These are phyloP conservation scores for Rubroboletus pulcherrimus DNA, from an alignment of 768 basidiomycete genomes.

Conservation along the genomic window DNA sequence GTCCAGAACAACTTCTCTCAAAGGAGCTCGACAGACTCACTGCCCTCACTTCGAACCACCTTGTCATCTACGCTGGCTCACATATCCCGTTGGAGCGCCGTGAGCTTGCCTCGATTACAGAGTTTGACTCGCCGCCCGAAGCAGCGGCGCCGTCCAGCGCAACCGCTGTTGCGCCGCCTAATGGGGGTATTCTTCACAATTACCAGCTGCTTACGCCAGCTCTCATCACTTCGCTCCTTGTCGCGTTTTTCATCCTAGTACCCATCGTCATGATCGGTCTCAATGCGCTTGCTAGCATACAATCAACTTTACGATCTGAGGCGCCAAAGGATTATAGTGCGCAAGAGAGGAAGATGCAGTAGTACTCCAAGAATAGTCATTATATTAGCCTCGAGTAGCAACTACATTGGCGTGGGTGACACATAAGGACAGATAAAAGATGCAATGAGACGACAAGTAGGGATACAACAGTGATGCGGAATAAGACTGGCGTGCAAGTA, in stretches of 20 bases:
- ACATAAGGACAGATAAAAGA: slow-evolving; percentile 23
- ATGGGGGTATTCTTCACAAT: slow-evolving; percentile 61
- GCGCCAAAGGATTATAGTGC: slow-evolving; percentile 64
- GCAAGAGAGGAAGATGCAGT: slow-evolving; percentile 75
- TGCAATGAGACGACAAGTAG: slow-evolving; percentile 24
- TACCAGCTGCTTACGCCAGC: slow-evolving; percentile 79
- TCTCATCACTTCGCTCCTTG: slow-evolving; percentile 61
- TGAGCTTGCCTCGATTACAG: slow-evolving; percentile 31
- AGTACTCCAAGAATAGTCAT: slow-evolving; percentile 24
- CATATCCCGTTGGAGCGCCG: slow-evolving; percentile 40
- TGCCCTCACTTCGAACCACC: slow-evolving; percentile 51
- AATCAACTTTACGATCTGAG: slow-evolving; percentile 62
- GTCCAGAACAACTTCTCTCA: slow-evolving; percentile 43
- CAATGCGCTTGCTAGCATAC: slow-evolving; percentile 66
- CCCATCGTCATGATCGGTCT: slow-evolving; percentile 65
- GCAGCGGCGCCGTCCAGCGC: slow-evolving; percentile 28
- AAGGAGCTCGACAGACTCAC: slow-evolving; percentile 48
- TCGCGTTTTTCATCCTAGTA: slow-evolving; percentile 63
- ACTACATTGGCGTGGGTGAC: slow-evolving; percentile 16
- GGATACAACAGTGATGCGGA: slow-evolving; percentile 29
- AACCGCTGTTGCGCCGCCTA: slow-evolving; percentile 29
- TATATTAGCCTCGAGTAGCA: slow-evolving; percentile 14
- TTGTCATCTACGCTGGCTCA: slow-evolving; percentile 65
- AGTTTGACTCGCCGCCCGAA: slow-evolving; percentile 28
- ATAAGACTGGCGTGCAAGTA: slow-evolving; percentile 8